Conservation (phyloP, 257 asterid genomes). For the Solanum stenotomum region DNA sequence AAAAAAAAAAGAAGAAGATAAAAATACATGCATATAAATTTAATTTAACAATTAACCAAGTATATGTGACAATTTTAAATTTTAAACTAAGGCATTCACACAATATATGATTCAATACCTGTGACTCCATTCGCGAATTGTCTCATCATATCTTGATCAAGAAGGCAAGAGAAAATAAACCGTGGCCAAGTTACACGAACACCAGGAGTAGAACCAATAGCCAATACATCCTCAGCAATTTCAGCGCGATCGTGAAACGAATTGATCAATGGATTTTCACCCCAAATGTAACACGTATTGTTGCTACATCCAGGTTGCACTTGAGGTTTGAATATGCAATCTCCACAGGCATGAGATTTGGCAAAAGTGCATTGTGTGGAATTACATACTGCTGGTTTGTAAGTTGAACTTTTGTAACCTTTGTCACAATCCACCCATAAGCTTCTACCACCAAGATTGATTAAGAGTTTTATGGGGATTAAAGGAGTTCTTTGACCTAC, state of each 20-base stretch:
- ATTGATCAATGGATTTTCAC: neutral
- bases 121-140: neutral
- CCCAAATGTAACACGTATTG: neutral
- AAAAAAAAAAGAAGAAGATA: fast-evolving
- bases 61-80: neutral
- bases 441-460: constrained; percentile 1
- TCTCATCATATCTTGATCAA: neutral
- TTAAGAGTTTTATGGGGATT: neutral
- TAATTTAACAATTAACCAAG: neutral
- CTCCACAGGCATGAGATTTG: neutral
- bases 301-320: neutral
- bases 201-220: neutral
- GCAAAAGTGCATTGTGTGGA: neutral
- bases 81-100: neutral
- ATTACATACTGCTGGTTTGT: neutral
- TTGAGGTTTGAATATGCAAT: neutral
- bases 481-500: neutral
- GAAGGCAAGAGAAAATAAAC: neutral
- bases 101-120: neutral
- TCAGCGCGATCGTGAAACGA: neutral
- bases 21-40: neutral
- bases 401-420: neutral
- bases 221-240: neutral
- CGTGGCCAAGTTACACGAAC: neutral
- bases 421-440: constrained; percentile 1